A percentile compares a stretch with the other conserved stretches of the same genome.
These are phyloP conservation scores for Anacardium occidentale DNA, from an alignment of 345 rosid genomes.

Conservation along the genomic window DNA sequence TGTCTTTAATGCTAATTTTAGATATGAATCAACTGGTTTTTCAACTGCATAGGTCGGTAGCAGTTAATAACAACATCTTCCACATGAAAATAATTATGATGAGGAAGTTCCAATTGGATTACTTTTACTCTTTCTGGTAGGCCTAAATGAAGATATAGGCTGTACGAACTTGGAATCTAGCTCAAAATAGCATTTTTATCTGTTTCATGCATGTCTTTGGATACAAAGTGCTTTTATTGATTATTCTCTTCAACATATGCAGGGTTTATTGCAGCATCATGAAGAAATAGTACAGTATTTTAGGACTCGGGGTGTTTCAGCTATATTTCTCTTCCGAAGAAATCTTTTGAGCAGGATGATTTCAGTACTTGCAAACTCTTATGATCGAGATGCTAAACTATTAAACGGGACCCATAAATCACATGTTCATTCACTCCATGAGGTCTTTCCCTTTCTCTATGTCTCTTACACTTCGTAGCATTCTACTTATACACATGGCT, in stretches of 20 bases:
- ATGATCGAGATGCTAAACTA: constrained; percentile 72
- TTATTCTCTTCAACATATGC: constrained; percentile 11
- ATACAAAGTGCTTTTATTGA: not conserved
- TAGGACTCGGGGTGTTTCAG: constrained; percentile 76
- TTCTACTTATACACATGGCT: not conserved
- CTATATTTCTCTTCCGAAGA: constrained; percentile 87
- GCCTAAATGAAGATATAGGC: not conserved
- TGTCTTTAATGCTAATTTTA: not conserved
- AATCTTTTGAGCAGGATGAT: constrained; percentile 90
- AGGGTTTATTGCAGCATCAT: constrained; percentile 90
- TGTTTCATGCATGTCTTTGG: not conserved
- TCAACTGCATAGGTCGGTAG: not conserved
- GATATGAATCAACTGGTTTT: not conserved
- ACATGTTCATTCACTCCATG: constrained; percentile 85
- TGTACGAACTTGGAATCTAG: not conserved
- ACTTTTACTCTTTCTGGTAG: not conserved
- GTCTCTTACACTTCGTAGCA: not conserved
- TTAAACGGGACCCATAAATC: constrained; percentile 97
- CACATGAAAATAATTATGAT: not conserved
- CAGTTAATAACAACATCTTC: not conserved
- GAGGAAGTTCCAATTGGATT: not conserved
- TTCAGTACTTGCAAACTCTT: constrained; percentile 89
- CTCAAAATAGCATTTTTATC: not conserved
- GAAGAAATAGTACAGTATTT: constrained; percentile 84
- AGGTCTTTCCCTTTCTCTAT: constrained; percentile 41